phyloP scores from a whole-genome alignment of 176 grass and related monocot genomes.

The Elaeis guineensis region DNA sequence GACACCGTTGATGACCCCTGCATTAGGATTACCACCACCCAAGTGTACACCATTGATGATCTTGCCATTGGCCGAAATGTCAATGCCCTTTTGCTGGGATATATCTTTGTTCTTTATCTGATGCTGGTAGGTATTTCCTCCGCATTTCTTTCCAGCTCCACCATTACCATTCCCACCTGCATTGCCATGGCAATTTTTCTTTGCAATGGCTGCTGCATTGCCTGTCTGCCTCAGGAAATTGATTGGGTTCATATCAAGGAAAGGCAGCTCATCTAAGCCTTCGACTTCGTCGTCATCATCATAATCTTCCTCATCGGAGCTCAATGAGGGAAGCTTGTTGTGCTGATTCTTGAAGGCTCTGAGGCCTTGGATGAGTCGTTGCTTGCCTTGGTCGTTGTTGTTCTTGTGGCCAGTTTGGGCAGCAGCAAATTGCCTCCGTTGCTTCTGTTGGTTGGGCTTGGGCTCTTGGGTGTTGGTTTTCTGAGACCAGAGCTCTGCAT shows the following conservation, averaged over 20 bases:
- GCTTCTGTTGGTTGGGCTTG: conserved; percentile 17
- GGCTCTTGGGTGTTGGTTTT: conserved; percentile 47
- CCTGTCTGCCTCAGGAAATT: conserved; percentile 43
- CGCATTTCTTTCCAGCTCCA: neutral
- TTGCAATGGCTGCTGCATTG: conserved; percentile 7
- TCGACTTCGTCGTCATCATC: conserved; percentile 31
- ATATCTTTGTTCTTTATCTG: conserved; percentile 39
- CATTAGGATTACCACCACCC: neutral
- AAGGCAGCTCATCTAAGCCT: conserved; percentile 34
- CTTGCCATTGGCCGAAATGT: conserved; percentile 52
- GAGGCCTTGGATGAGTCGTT: conserved; percentile 77
- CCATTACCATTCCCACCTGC: conserved; percentile 20
- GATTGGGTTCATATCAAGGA: conserved; percentile 59
- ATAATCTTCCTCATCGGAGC: conserved; percentile 60
- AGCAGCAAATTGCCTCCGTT: conserved; percentile 22
- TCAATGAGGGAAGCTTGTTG: conserved; percentile 46
- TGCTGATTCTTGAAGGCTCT: conserved; percentile 89
- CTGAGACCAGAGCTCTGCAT: conserved; percentile 75
- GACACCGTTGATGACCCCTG: neutral
- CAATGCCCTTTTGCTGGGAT: conserved; percentile 24
- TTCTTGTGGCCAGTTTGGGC: conserved; percentile 25
- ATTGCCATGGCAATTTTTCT: conserved; percentile 27
- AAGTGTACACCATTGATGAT: conserved; percentile 19
- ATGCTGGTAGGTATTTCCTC: conserved; percentile 1
- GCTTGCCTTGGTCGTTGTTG: conserved; percentile 61